A percentile compares a stretch with the other conserved stretches of the same genome.
Evolutionary conservation across 2,329 filamentous ascomycete genomes (phyloP).

Genomic region (Stenocarpella maydis): DNA sequence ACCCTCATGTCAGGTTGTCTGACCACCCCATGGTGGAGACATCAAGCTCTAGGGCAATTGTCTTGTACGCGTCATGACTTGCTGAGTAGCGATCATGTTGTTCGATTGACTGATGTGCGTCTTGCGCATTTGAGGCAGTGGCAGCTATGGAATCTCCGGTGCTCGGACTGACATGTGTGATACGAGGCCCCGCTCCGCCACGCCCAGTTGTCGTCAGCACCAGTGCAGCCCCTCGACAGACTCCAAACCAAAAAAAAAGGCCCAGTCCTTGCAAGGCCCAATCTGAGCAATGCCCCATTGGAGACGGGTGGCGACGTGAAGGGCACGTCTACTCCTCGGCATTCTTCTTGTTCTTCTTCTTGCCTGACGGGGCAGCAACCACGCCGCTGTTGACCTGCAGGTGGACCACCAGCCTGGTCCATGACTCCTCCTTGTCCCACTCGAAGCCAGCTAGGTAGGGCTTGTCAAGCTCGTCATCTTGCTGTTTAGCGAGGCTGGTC

Average conservation of each 20-base stretch:
- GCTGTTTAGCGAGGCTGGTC: conserved; percentile 56
- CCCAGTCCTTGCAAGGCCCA: not conserved
- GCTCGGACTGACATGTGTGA: not conserved
- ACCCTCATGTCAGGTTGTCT: no score
- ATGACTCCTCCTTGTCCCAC: conserved; percentile 94
- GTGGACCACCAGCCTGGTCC: conserved; percentile 87
- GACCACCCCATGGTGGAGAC: no score
- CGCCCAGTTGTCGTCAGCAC: not conserved
- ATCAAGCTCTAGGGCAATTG: not conserved
- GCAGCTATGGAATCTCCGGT: not conserved
- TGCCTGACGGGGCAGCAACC: conserved; percentile 53
- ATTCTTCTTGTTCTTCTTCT: conserved; percentile 57
- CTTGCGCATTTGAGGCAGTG: not conserved
- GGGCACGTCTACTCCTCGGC: conserved; percentile 50
- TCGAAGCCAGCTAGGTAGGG: conserved; percentile 94
- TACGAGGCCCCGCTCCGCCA: not conserved
- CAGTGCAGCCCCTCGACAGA: not conserved
- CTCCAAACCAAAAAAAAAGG: not conserved
- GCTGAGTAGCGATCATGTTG: not conserved
- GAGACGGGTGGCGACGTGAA: conserved; percentile 45
- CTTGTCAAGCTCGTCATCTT: conserved; percentile 88
- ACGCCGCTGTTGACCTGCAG: conserved; percentile 72
- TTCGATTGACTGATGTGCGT: not conserved
- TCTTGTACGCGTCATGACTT: not conserved
- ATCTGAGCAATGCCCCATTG: conserved; percentile 39